phyloP scores from a whole-genome alignment of 1,284 basidiomycete species.

The Rhodotorula sp. region DNA sequence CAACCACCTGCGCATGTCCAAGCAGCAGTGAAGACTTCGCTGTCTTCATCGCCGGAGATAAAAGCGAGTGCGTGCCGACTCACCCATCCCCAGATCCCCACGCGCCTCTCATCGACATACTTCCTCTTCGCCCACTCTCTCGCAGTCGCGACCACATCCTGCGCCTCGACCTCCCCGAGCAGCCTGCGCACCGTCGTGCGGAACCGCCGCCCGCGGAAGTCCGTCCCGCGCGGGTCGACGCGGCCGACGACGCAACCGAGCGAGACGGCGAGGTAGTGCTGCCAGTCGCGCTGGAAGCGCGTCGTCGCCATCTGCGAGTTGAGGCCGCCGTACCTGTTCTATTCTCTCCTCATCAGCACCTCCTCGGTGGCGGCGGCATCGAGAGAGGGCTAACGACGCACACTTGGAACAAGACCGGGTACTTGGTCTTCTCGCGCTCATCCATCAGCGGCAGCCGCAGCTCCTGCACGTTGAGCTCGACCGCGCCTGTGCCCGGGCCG shows the following conservation, averaged over 20 bases:
- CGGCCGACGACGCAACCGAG: conserved; percentile 82
- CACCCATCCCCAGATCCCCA: conserved; percentile 96
- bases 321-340: conserved; percentile 81
- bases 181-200: conserved; percentile 81
- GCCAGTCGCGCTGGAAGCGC: conserved; percentile 74
- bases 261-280: conserved; percentile 77
- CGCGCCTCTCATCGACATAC: conserved; percentile 70
- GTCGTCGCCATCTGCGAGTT: conserved; percentile 74
- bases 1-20: no score
- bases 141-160: conserved; percentile 84
- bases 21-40: neutral
- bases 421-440: conserved; percentile 84
- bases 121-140: conserved; percentile 49
- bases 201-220: conserved; percentile 78
- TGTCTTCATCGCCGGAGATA: neutral
- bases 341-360: neutral
- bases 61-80: conserved; percentile 51
- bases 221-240: conserved; percentile 86
- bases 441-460: conserved; percentile 90
- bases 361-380: conserved; percentile 12
- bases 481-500: neutral
- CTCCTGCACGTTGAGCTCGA: conserved; percentile 56
- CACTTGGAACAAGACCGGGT: conserved; percentile 87
- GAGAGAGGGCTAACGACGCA: conserved; percentile 53
- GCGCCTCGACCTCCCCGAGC: conserved; percentile 80